Evolutionary conservation across 2,329 filamentous ascomycete genomes (phyloP).

Genomic region (Camillea tinctor): DNA sequence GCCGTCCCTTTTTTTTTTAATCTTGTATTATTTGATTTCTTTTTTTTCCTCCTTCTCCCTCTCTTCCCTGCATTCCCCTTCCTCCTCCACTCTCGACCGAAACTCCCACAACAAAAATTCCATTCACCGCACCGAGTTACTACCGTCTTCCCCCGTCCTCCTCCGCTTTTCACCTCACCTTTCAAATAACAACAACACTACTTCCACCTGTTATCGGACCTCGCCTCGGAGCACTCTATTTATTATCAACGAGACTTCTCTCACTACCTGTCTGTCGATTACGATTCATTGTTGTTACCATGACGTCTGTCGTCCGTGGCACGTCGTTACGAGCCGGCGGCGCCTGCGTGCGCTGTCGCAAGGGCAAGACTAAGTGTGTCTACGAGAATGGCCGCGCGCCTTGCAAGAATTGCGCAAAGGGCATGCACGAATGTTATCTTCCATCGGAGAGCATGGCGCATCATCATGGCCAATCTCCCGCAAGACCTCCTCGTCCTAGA

Average conservation of each 20-base stretch:
- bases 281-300: conserved; percentile 24
- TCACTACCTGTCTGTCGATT: conserved; percentile 7
- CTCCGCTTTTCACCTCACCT: conserved; percentile 27
- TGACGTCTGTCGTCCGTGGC: conserved; percentile 53
- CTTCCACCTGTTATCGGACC: conserved; percentile 24
- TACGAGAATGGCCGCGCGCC: conserved; percentile 62
- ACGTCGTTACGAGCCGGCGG: conserved; percentile 61
- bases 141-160: conserved; percentile 30
- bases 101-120: conserved; percentile 29
- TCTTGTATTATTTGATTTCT: not conserved
- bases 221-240: conserved; percentile 24
- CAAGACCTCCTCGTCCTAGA: conserved; percentile 51
- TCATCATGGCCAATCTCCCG: conserved; percentile 58
- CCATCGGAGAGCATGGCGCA: conserved; percentile 60
- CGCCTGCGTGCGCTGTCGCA: conserved; percentile 62
- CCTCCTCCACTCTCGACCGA: conserved; percentile 34
- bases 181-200: conserved; percentile 16
- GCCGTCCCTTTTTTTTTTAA: not conserved
- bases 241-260: conserved; percentile 2
- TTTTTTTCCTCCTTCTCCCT: not conserved
- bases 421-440: conserved; percentile 63
- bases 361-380: conserved; percentile 64
- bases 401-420: conserved; percentile 63
- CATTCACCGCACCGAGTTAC: conserved; percentile 32
- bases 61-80: conserved; percentile 10